Base-by-base conservation (phyloP, 2,329 filamentous ascomycete genomes). In the Ceratocystis alfenasii region DNA sequence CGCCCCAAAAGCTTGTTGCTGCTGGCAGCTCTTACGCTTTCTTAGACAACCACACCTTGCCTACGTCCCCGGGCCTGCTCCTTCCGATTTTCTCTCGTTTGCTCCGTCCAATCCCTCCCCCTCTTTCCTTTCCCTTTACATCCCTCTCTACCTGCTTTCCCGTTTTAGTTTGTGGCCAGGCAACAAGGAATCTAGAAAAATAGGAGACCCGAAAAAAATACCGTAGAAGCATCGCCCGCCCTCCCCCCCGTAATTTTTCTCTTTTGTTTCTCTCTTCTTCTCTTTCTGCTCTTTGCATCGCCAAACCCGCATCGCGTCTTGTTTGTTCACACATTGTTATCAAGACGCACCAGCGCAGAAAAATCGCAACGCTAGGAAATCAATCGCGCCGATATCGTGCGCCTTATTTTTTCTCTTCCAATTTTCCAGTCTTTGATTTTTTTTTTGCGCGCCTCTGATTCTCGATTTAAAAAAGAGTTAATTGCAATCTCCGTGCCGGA, bases 81-180 rank as follows among this genome's bases (percentile, higher is more conserved):
- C 62, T 63, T 63, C 62, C 62, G 62, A 63, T 53, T 63, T 63
- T 63, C 44, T 63, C 46, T 48, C 45, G 60, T 62, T 20, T 46
- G 62, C 62, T 63, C 62, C 62, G 62, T 62, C 59, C 36, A 62
- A 41, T 63, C 61, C 22, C 33, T 41, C 44, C 22, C 45, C 45
- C 45, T 50, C 28, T 50, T 57, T 64, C 33, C 20, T 17, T 44
- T 36, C 22, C 28, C n/a, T 44, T 30, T 25, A 15, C 28, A 30
- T 44, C 41, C 33, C 28, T 64, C 55, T 20, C 22, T 33, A 3
- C 17, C 12, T 64, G 7, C 48, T 22, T 15, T 53, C 33, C 28
- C 17, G 30, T 64, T 53, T 20, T n/a, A 30, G 15, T 15, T 50
- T 53, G 2, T 28, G 33, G n/a, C 46, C 15, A 59, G 55, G 55